These are phyloP conservation scores for Angophora floribunda DNA, from an alignment of 345 rosid species.

Conservation along the genomic window DNA sequence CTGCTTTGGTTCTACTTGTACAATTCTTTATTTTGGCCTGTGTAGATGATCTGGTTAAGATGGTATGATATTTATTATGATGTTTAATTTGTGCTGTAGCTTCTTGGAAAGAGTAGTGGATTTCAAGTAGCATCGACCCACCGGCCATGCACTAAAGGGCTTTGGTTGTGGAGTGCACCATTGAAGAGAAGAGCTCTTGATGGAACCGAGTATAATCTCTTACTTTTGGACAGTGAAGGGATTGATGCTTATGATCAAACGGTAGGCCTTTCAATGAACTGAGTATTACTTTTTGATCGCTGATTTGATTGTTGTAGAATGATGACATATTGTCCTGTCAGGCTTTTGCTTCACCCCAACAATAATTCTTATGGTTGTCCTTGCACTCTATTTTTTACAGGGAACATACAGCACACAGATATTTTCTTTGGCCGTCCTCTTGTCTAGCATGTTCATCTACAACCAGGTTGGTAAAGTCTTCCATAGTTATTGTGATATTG, in stretches of 20 bases:
- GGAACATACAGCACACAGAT: constrained; percentile 99
- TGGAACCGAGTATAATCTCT: constrained; percentile 84
- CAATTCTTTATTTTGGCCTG: not conserved
- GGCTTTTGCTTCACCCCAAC: not conserved
- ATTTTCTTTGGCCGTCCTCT: constrained; percentile 90
- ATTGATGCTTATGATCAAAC: constrained; percentile 98
- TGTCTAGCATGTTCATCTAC: constrained; percentile 96
- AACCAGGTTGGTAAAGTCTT: constrained; percentile 57
- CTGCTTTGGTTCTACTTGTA: not conserved
- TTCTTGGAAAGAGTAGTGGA: constrained; percentile 97
- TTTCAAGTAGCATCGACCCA: constrained; percentile 98
- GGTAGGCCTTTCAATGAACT: constrained; percentile 25
- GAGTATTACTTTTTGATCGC: not conserved
- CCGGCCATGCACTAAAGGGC: constrained; percentile 96
- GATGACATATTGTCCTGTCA: not conserved
- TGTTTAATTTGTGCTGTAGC: constrained; percentile 32
- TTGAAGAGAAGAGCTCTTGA: constrained; percentile 86
- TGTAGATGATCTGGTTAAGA: not conserved
- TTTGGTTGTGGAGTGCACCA: constrained; percentile 99
- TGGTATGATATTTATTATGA: not conserved
- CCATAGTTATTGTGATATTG: not conserved
- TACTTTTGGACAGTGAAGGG: constrained; percentile 96
- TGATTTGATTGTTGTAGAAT: not conserved
- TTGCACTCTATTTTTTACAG: constrained; percentile 11
- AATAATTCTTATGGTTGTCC: not conserved